Base-by-base conservation (phyloP, 169 alveolate species). In the Plasmodium fragile region DNA sequence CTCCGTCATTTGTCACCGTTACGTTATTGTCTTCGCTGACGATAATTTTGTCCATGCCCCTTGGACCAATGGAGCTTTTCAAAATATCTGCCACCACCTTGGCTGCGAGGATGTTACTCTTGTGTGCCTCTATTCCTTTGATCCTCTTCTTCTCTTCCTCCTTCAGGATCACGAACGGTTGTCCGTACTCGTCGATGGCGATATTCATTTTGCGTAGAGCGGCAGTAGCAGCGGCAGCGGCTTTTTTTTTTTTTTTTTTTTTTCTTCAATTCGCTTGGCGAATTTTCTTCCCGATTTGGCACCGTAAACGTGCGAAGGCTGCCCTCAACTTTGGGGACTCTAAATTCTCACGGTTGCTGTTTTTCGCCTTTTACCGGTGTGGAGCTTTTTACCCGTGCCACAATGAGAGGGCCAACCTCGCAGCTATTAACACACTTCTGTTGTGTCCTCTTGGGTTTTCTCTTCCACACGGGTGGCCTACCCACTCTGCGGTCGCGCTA, bases 11-110 rank as follows among this genome's bases (percentile, higher is more conserved):
- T 22, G 99, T 99, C 39, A 99, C 99, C 4, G 99, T 98, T 13
- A 99, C 99, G 71, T 99, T 99, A 13, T 99, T 99, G 93, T 99
- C 99, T 28, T 99, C 99, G 65, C 99, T 96, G 16, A 99, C 99
- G 80, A 99, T 98, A 96, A 99, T 99, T 94, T 99, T 99, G 94
- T 99, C 99, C 99, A 99, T 99, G 32, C 99, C 99, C 92, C 98
- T 98, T 22, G 99, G 99, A 0, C 99, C 99, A 85, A 99, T 97
- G 22, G 99, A 98, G 79, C 99, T 97, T 83, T 98, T 96, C 83
- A 99, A 96, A 18, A 99, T 97, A 94, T 98, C 98, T 6, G 99
- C 99, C 8, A 99, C 99, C 28, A 99, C 98, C 83, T 98, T 95
- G 3, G 99, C 99, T n/a, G 99, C 99, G 87, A 98, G 77, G 41